Evolutionary conservation across 202 grass and related monocot species (phyloP).

Genomic region (Cymbopogon flexuosus): DNA sequence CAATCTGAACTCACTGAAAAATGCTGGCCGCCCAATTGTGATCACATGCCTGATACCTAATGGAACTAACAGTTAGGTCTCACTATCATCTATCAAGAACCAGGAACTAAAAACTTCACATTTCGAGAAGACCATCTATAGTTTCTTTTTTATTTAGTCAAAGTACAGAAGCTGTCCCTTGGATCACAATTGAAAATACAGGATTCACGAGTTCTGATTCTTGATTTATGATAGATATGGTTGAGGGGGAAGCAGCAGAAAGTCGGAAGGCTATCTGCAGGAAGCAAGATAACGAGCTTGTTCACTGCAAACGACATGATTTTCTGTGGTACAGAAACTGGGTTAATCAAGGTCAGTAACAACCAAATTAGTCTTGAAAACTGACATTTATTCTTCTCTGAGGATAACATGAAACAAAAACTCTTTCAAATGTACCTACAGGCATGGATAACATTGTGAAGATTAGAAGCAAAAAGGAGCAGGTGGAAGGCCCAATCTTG

Average conservation of each 20-base stretch:
- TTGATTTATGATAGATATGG: constrained; percentile 64
- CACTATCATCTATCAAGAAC: not conserved
- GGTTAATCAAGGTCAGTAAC: constrained; percentile 71
- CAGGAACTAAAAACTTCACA: not conserved
- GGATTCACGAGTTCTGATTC: constrained; percentile 10
- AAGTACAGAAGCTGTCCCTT: not conserved
- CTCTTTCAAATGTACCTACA: constrained; percentile 24
- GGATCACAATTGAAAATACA: not conserved
- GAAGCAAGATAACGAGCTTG: constrained; percentile 78
- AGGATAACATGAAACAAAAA: not conserved
- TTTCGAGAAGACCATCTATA: not conserved
- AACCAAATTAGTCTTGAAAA: constrained; percentile 5
- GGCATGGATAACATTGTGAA: constrained; percentile 80
- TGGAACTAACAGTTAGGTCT: not conserved
- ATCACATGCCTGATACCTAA: not conserved
- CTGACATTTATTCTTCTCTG: not conserved
- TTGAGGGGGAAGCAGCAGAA: constrained; percentile 87
- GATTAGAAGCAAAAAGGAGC: not conserved
- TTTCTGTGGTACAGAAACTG: constrained; percentile 79
- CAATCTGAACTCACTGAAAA: not conserved
- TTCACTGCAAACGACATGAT: constrained; percentile 73
- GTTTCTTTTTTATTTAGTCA: not conserved
- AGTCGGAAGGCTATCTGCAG: constrained; percentile 76
- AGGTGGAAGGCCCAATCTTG: constrained; percentile 33
- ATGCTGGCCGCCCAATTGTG: not conserved